A percentile compares a stretch with the other conserved stretches of the same genome.
Conservation (phyloP, 441 rosid species). For the Populus hybrid region DNA sequence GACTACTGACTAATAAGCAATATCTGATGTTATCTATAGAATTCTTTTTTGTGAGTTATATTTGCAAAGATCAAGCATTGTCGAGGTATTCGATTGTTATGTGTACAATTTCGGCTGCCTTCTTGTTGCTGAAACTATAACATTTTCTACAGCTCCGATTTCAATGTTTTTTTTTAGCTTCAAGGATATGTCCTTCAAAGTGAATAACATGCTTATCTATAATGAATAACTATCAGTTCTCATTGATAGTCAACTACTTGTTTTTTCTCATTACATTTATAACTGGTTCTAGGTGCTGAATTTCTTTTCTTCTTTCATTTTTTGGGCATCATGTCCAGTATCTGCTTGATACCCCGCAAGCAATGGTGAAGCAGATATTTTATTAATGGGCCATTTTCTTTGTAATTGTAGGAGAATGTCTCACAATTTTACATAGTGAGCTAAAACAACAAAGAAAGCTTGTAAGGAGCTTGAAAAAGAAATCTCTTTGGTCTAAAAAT, state of each 20-base stretch:
- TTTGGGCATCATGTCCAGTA: conserved; percentile 3
- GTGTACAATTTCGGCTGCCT: no score
- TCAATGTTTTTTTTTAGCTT: no score
- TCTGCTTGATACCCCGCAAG: conserved; percentile 5
- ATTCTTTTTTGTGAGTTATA: no score
- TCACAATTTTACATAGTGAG: conserved; percentile 56
- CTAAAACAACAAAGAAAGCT: conserved; percentile 56
- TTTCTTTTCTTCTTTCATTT: conserved; percentile 56
- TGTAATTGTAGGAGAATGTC: conserved; percentile 60
- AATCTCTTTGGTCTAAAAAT: conserved; percentile 29
- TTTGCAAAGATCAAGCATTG: no score
- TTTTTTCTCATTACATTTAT: neutral
- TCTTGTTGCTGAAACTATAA: no score
- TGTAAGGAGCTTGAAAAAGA: conserved; percentile 55
- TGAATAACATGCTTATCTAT: no score
- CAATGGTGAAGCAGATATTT: neutral
- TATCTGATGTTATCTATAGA: neutral
- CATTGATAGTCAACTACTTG: no score
- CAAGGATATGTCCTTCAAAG: no score
- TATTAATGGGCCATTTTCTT: conserved; percentile 22
- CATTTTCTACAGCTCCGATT: no score
- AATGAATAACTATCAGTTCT: no score
- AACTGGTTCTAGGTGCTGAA: neutral
- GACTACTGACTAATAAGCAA: neutral
- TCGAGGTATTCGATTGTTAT: no score